Percentiles rank a stretch among this genome's conserved stretches.
These are phyloP conservation scores for Karstenula rhodostoma DNA, from an alignment of 2,329 filamentous ascomycete genomes.

Conservation along the genomic window DNA sequence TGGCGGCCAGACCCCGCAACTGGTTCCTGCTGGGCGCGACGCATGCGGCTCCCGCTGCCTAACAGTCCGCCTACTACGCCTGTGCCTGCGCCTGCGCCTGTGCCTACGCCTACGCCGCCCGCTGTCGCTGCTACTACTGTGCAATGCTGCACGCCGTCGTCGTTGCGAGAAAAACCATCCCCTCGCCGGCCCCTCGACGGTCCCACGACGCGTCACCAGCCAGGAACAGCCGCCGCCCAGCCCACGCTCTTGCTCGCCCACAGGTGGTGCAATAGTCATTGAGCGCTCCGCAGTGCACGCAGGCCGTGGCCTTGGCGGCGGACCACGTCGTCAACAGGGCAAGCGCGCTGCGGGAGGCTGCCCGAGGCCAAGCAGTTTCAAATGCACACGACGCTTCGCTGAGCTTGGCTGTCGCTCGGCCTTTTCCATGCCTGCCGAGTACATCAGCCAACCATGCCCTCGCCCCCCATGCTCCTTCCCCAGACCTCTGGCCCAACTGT, in stretches of 20 bases:
- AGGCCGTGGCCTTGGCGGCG: slow-evolving; percentile 36
- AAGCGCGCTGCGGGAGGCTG: slow-evolving; percentile 37
- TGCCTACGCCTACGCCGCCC: too few species aligned
- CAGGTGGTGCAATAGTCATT: too few species aligned
- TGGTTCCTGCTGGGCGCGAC: not conserved
- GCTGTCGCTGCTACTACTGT: too few species aligned
- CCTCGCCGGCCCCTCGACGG: not conserved
- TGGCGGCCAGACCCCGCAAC: not conserved
- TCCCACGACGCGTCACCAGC: not conserved
- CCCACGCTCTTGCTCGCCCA: too few species aligned
- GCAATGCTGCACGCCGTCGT: not conserved
- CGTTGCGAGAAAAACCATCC: not conserved
- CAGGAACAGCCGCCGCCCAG: not conserved
- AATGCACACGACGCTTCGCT: slow-evolving; percentile 39
- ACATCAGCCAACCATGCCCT: slow-evolving; percentile 31
- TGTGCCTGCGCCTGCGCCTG: too few species aligned
- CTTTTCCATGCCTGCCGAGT: slow-evolving; percentile 16
- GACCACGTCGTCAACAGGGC: slow-evolving; percentile 33
- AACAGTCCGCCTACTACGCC: too few species aligned
- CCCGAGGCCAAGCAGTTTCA: slow-evolving; percentile 48
- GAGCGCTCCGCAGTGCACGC: slow-evolving; percentile 25
- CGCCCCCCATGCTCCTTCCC: slow-evolving; percentile 21
- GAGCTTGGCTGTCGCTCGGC: slow-evolving; percentile 33
- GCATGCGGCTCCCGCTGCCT: not conserved
- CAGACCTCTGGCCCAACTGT: slow-evolving; percentile 17